A percentile compares a stretch with the other conserved stretches of the same genome.
Conservation (phyloP, 75 land plant species). For the Chamaecyparis obtusa region DNA sequence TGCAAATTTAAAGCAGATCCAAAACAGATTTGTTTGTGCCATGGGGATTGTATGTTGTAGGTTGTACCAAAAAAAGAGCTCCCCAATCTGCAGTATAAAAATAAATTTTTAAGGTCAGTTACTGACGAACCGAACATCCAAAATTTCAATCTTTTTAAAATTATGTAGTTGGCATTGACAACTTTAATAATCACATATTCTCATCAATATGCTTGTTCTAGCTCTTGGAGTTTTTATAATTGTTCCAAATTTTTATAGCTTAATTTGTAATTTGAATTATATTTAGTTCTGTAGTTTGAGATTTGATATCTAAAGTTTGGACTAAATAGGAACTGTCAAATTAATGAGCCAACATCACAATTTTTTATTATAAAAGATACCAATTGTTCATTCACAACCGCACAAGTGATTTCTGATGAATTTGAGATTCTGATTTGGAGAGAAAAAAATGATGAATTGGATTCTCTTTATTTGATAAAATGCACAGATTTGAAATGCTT, state of each 20-base stretch:
- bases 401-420: neutral
- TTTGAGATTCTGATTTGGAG: neutral
- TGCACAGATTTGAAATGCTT: neutral
- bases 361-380: too few relatives aligned
- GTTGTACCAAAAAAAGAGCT: neutral
- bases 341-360: neutral
- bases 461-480: too few relatives aligned
- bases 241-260: neutral
- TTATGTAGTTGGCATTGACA: neutral
- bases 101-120: neutral
- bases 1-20: neutral
- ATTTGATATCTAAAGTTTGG: neutral
- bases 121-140: neutral
- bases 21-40: neutral
- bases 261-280: neutral
- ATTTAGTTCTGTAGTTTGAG: neutral
- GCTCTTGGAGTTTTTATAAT: neutral
- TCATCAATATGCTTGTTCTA: neutral
- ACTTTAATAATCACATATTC: neutral
- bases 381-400: too few relatives aligned
- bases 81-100: neutral
- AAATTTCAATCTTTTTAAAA: neutral
- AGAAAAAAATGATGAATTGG: neutral
- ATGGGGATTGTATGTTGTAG: neutral
- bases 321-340: neutral